Conservation (phyloP, 2,329 filamentous ascomycete species). For the Talaromyces amestolkiae region DNA sequence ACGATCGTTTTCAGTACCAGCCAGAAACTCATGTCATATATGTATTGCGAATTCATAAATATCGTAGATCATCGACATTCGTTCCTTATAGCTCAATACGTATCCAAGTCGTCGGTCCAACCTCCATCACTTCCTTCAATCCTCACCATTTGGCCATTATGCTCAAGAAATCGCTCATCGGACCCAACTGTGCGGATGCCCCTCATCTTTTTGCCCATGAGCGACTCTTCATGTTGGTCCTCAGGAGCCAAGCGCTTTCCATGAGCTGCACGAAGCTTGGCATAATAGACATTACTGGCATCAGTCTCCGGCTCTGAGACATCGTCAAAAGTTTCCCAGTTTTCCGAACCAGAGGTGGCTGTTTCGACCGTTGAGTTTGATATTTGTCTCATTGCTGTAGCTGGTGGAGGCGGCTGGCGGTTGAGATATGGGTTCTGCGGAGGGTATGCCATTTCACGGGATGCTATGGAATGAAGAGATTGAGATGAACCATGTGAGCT, state of each 20-base stretch:
- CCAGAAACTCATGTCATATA: constrained; percentile 12
- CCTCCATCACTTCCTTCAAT: constrained; percentile 52
- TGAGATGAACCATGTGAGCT: constrained; percentile 44
- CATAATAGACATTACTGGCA: constrained; percentile 73
- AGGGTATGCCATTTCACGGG: constrained; percentile 35
- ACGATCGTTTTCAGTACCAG: constrained; percentile 11
- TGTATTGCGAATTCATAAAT: constrained; percentile 16
- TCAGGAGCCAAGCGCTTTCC: constrained; percentile 60
- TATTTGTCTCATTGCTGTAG: constrained; percentile 60
- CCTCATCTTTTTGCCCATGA: constrained; percentile 35
- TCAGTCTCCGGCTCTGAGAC: constrained; percentile 72
- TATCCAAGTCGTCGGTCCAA: constrained; percentile 54
- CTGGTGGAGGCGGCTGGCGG: constrained; percentile 28
- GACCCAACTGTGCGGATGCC: constrained; percentile 23
- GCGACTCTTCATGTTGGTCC: constrained; percentile 37
- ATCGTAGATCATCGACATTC: constrained; percentile 17
- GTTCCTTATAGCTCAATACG: constrained; percentile 31
- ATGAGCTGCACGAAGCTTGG: constrained; percentile 68
- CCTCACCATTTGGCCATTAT: constrained; percentile 45
- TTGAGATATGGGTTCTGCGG: constrained; percentile 37
- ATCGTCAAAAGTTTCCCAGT: constrained; percentile 97
- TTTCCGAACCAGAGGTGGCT: constrained; percentile 78
- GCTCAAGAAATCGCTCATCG: constrained; percentile 40
- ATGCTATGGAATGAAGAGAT: constrained; percentile 41
- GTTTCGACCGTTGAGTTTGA: constrained; percentile 66